A percentile compares a stretch with the other conserved stretches of the same genome.
These are phyloP conservation scores for Hondaea fermentalgiana DNA, from an alignment of 108 stramenopile genomes.

Conservation along the genomic window DNA sequence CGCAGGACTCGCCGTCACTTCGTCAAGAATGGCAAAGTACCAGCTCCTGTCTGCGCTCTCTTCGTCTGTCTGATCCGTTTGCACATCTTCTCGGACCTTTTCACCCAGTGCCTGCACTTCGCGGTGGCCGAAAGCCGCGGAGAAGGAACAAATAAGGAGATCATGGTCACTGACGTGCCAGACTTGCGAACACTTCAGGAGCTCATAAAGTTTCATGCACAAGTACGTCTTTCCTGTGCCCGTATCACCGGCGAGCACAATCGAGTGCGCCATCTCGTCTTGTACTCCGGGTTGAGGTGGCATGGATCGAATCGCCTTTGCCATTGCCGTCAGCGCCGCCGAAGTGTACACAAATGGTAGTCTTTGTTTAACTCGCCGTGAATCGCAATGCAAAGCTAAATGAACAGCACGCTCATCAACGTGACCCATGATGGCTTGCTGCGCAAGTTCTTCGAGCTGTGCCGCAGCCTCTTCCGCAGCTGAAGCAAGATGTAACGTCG, in stretches of 20 bases:
- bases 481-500: not conserved
- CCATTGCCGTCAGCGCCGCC: not conserved
- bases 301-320: not conserved
- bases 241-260: not conserved
- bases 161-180: not conserved
- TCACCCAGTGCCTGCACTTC: not conserved
- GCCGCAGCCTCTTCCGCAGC: not conserved
- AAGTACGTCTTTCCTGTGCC: conserved; percentile 14
- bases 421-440: not conserved
- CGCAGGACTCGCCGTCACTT: conserved; percentile 17
- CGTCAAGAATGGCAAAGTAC: not conserved
- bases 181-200: not conserved
- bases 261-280: not conserved
- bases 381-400: not conserved
- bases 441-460: not conserved
- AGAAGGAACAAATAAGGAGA: not conserved
- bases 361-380: not conserved
- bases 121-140: not conserved
- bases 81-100: not conserved
- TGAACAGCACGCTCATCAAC: not conserved
- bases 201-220: conserved; percentile 13
- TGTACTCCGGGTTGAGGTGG: not conserved
- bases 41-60: not conserved
- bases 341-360: conserved; percentile 1
- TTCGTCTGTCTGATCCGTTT: not conserved